Conservation (phyloP, 805 yeast species). For the Candida maris region DNA sequence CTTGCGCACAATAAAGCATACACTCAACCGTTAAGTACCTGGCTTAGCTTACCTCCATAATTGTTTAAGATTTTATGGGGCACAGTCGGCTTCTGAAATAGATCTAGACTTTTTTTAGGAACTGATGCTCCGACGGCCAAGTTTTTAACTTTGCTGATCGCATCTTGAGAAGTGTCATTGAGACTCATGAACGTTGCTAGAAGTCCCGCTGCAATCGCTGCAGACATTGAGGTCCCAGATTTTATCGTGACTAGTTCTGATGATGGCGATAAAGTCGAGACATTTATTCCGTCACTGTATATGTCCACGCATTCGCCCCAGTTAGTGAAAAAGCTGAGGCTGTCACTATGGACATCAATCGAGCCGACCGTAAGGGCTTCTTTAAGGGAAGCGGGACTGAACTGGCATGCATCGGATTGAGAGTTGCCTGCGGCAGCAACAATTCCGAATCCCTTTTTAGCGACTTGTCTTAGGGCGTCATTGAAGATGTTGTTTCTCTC, state of each 20-base stretch:
- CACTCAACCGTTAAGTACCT: conserved; percentile 12
- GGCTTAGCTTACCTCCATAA: conserved; percentile 18
- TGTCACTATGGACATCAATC: conserved; percentile 33
- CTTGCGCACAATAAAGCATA: too few relatives aligned
- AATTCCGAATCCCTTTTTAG: conserved; percentile 40
- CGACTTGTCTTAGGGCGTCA: conserved; percentile 41
- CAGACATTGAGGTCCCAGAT: conserved; percentile 51
- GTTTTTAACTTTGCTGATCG: conserved; percentile 27
- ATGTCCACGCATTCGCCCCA: conserved; percentile 53
- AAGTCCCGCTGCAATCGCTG: conserved; percentile 44
- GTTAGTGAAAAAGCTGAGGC: conserved; percentile 38
- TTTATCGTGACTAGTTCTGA: conserved; percentile 30
- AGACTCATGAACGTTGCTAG: conserved; percentile 41
- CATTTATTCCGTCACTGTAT: conserved; percentile 47
- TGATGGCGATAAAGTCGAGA: conserved; percentile 37
- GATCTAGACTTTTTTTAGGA: conserved; percentile 9
- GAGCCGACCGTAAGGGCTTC: conserved; percentile 41
- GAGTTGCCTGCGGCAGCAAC: conserved; percentile 51
- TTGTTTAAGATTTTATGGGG: conserved; percentile 22
- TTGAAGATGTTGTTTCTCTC: conserved; percentile 39
- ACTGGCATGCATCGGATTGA: conserved; percentile 39
- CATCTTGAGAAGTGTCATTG: conserved; percentile 35
- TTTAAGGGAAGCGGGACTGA: conserved; percentile 44
- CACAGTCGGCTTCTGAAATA: conserved; percentile 10
- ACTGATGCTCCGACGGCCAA: conserved; percentile 15